Evolutionary conservation across 2,329 filamentous ascomycete genomes (phyloP).

Genomic region (Podosphaera fusca): DNA sequence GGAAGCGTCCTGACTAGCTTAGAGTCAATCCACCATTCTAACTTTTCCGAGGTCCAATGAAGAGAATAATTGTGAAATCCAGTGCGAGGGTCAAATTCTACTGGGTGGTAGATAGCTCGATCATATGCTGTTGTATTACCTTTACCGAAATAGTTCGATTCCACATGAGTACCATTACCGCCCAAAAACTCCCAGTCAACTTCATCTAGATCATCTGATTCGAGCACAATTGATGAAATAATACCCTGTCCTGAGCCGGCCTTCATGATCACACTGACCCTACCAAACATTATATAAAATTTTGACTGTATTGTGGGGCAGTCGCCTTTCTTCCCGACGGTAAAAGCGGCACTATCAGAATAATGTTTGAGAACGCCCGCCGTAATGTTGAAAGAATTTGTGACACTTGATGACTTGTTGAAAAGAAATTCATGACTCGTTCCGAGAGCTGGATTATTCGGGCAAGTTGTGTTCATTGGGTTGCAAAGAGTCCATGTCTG

Average conservation of each 20-base stretch:
- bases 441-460: conserved; percentile 47
- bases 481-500: conserved; percentile 53
- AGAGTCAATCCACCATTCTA: conserved; percentile 51
- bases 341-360: conserved; percentile 42
- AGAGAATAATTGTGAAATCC: conserved; percentile 49
- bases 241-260: conserved; percentile 53
- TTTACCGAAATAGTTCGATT: conserved; percentile 47
- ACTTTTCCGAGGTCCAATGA: conserved; percentile 41
- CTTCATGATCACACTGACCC: conserved; percentile 56
- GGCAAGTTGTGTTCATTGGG: conserved; percentile 47
- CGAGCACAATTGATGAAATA: conserved; percentile 60
- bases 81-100: conserved; percentile 28
- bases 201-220: conserved; percentile 68
- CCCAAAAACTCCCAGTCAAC: conserved; percentile 67
- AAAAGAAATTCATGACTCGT: conserved; percentile 39
- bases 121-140: conserved; percentile 47
- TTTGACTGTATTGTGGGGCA: conserved; percentile 57
- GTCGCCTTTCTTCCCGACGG: conserved; percentile 44
- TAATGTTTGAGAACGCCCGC: conserved; percentile 41
- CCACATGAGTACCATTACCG: conserved; percentile 33
- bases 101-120: conserved; percentile 38
- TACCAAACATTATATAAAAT: conserved; percentile 73
- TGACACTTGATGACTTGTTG: conserved; percentile 29
- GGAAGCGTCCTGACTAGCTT: conserved; percentile 38
- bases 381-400: conserved; percentile 43